A percentile compares a stretch with the other conserved stretches of the same genome.
Conservation (phyloP, 2,329 filamentous ascomycete genomes). For the Ciborinia camelliae region DNA sequence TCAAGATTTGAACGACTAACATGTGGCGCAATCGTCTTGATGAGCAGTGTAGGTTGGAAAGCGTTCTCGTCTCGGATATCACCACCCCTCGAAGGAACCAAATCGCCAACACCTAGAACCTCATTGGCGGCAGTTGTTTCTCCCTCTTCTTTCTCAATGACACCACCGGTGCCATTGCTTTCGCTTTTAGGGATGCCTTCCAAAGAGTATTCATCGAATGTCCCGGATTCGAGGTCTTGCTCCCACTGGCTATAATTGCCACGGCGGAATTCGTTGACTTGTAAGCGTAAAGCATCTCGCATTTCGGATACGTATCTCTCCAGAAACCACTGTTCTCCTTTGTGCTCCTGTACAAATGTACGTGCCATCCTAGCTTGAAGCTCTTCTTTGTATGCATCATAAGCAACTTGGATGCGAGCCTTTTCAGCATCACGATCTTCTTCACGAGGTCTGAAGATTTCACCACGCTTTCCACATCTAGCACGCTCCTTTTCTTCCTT, state of each 20-base stretch:
- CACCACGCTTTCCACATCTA: slow-evolving; percentile 65
- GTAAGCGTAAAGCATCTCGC: slow-evolving; percentile 67
- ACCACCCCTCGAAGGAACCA: slow-evolving; percentile 77
- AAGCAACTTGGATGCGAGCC: slow-evolving; percentile 69
- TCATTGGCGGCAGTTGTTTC: slow-evolving; percentile 90
- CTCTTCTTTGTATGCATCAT: slow-evolving; percentile 65
- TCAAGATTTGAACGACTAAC: slow-evolving; percentile 93
- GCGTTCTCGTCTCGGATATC: slow-evolving; percentile 88
- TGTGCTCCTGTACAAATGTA: slow-evolving; percentile 86
- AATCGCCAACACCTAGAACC: slow-evolving; percentile 85
- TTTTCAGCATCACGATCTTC: slow-evolving; percentile 79
- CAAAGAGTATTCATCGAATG: slow-evolving; percentile 91
- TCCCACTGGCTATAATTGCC: slow-evolving; percentile 84
- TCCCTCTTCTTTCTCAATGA: slow-evolving; percentile 92
- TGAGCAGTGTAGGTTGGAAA: slow-evolving; percentile 85
- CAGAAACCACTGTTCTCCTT: slow-evolving; percentile 95
- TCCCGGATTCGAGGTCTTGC: slow-evolving; percentile 75
- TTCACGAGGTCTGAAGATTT: slow-evolving; percentile 61
- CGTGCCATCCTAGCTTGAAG: slow-evolving; percentile 77
- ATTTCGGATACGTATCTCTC: slow-evolving; percentile 89
- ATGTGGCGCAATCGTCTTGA: slow-evolving; percentile 96
- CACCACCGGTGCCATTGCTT: slow-evolving; percentile 78
- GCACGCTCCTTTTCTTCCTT: slow-evolving; percentile 75
- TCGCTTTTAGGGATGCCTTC: slow-evolving; percentile 94
- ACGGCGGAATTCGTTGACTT: slow-evolving; percentile 76